Base-by-base conservation (phyloP, 2,329 filamentous ascomycete genomes). In the Colletotrichum chlorophyti region DNA sequence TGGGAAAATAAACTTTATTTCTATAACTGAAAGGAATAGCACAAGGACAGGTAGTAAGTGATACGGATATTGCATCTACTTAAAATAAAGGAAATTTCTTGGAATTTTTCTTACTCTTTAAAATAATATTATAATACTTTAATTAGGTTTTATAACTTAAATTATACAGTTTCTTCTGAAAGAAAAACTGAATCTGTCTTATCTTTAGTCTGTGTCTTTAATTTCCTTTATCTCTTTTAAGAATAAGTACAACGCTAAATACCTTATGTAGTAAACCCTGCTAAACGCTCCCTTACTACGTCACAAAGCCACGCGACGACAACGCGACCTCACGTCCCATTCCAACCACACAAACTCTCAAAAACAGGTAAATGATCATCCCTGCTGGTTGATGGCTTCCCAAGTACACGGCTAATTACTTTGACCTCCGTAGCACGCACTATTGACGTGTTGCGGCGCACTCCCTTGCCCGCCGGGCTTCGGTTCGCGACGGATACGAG, bases 81-180 rank as follows among this genome's bases (percentile, higher is more conserved):
- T n/a, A n/a, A n/a, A n/a, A n/a, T n/a, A n/a, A n/a, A n/a, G n/a
- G n/a, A n/a, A n/a, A n/a, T n/a, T n/a, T n/a, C n/a, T n/a, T n/a
- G n/a, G n/a, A n/a, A 31, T 8, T 38, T 38, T 38, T 15, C 7
- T 38, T 58, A 46, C 6, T 52, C 52, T 15, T 21, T 23, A 27
- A 46, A 58, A 12, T 52, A 43, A 26, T 52, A 32, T 43, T 58
- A 21, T 24, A 26, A 14, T 7, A 38, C 7, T 38, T 38, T 38
- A 15, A 38, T n/a, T n/a, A n/a, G n/a, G n/a, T n/a, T n/a, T n/a
- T n/a, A n/a, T n/a, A n/a, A n/a, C n/a, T n/a, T n/a, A n/a, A n/a
- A n/a, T n/a, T n/a, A n/a, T n/a, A n/a, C n/a, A n/a, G n/a, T n/a
- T n/a, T n/a, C n/a, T n/a, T n/a, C n/a, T n/a, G n/a, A n/a, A n/a